Base-by-base conservation (phyloP, 164 flowering plant genomes). In the Magnolia kwangsiensis region DNA sequence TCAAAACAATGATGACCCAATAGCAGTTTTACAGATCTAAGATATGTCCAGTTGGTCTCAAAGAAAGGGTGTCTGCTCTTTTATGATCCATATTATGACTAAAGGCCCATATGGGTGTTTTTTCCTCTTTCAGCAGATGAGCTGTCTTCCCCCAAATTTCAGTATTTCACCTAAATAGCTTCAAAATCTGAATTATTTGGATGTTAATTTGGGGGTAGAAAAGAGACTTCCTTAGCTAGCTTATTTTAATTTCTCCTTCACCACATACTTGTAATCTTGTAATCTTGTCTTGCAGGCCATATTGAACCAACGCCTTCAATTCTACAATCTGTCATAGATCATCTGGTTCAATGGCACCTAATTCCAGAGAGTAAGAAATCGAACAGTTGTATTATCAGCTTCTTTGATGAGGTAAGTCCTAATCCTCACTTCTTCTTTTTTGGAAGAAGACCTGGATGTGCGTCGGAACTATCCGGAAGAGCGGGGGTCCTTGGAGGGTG, bases 321-420 rank as follows among this genome's bases (percentile, higher is more conserved):
- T 78, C 87, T 94, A 29, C 87, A 88, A 83, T 77, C 83, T 76
- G 90, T 91, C 78, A 88, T 94, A 74, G 93, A 91, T 82, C 97
- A 91, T 78, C 80, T 96, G 75, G 80, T 90, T 55, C 90, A 85
- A 74, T 94, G 97, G 96, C 90, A 87, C 78, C 80, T 96, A 8
- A 82, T 96, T 71, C 96, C 97, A 21, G 91, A 88, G 74, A 87
- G 86, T 51, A 86, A 89, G 77, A 91, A 77, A 80, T 97, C 98
- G 67, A 96, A 92, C 80, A 89, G 98, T 74, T 96, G 98, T 86
- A 87, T 92, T 77, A 87, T 96, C 51, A 91, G 88, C 85, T 96
- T 89, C 83, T 96, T 94, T 71, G 97, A 92, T 69, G 97, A 94
- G 98, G 99, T 94, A 88, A 63, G 7, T 19, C 8, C 19, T 1